phyloP scores from a whole-genome alignment of 352 stramenopile species.

The Phytophthora sp. region DNA sequence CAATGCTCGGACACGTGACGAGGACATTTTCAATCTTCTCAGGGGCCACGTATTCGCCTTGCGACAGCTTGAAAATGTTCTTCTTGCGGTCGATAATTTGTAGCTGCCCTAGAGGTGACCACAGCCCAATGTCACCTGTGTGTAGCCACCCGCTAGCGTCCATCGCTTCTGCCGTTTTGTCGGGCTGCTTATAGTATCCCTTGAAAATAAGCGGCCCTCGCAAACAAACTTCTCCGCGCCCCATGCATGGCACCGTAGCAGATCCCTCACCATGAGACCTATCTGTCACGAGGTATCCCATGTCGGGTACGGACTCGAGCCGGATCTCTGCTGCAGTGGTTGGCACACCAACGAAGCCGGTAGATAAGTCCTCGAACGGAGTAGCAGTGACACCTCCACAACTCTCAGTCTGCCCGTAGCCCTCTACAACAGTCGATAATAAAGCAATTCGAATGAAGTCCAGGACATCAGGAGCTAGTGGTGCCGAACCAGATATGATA shows the following conservation, averaged over 20 bases:
- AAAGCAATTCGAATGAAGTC: conserved; percentile 95
- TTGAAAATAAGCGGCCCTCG: conserved; percentile 87
- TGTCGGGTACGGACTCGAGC: conserved; percentile 96
- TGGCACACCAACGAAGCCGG: conserved; percentile 93
- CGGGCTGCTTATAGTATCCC: conserved; percentile 96
- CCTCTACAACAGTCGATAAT: conserved; percentile 88
- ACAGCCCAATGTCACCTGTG: conserved; percentile 95
- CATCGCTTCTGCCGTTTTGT: conserved; percentile 92
- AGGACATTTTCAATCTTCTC: conserved; percentile 98
- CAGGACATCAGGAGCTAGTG: conserved; percentile 92
- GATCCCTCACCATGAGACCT: conserved; percentile 47
- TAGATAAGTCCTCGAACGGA: conserved; percentile 38
- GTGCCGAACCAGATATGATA: conserved; percentile 95
- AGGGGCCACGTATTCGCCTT: conserved; percentile 97
- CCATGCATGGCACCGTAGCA: conserved; percentile 42
- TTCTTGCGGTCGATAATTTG: conserved; percentile 93
- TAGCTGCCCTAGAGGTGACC: conserved; percentile 93
- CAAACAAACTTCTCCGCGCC: conserved; percentile 70
- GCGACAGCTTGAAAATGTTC: conserved; percentile 95
- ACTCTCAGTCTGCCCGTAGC: conserved; percentile 97
- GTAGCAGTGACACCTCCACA: conserved; percentile 80
- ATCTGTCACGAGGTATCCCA: conserved; percentile 94
- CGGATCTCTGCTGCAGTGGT: conserved; percentile 90
- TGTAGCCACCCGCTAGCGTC: conserved; percentile 95
- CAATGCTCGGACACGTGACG: conserved; percentile 89